These are phyloP conservation scores for Starmerella stigmatis DNA, from an alignment of 805 yeast genomes.

Conservation along the genomic window DNA sequence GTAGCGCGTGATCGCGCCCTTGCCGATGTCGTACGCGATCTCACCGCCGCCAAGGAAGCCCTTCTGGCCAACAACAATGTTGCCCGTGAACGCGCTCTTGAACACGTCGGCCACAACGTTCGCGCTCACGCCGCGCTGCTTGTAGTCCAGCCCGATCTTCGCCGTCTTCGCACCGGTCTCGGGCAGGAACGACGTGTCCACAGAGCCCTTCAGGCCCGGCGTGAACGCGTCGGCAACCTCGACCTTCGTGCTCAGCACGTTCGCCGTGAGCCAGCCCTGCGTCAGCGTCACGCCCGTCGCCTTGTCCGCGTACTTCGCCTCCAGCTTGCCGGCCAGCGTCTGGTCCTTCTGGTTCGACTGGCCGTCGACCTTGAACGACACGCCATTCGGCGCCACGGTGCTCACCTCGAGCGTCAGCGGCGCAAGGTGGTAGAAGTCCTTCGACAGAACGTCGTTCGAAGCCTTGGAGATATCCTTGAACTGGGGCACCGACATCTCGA, in stretches of 20 bases:
- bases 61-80: constrained; percentile 87
- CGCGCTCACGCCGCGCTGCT: constrained; percentile 86
- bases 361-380: constrained; percentile 87
- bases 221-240: constrained; percentile 86
- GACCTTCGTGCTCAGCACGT: constrained; percentile 81
- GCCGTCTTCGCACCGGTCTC: constrained; percentile 69
- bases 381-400: constrained; percentile 94
- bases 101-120: constrained; percentile 89
- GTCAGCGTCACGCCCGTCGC: constrained; percentile 84
- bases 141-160: constrained; percentile 79
- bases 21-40: constrained; percentile 88
- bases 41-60: constrained; percentile 96
- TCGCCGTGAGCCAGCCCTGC: constrained; percentile 97
- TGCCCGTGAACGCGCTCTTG: constrained; percentile 96
- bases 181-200: constrained; percentile 80
- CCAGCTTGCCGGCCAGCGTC: constrained; percentile 77
- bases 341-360: constrained; percentile 68
- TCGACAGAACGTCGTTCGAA: constrained; percentile 78
- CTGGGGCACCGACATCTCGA: constrained; percentile 18
- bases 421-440: constrained; percentile 86
- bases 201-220: constrained; percentile 89
- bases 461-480: constrained; percentile 89
- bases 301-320: constrained; percentile 88
- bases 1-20: constrained; percentile 88
- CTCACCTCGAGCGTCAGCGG: constrained; percentile 82